A percentile compares a stretch with the other conserved stretches of the same genome.
Conservation (phyloP, 78 protist species). For the Dictyostelium purpureum region DNA sequence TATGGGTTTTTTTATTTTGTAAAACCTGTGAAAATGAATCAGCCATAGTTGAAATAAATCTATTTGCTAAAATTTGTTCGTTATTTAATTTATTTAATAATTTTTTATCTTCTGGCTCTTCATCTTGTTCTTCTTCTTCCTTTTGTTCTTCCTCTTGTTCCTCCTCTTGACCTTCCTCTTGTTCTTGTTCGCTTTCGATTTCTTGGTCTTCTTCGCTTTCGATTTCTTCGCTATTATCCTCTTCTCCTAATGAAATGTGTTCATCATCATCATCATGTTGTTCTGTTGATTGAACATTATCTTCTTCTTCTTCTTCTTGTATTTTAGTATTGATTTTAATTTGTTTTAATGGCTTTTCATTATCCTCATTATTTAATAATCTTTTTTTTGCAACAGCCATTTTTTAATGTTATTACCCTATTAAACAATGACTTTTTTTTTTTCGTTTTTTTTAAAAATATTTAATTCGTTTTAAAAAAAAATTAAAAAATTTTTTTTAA, state of each 20-base stretch:
- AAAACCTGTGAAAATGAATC: not conserved
- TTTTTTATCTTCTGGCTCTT: not conserved
- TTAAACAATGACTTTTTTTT: too few species aligned
- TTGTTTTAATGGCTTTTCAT: not conserved
- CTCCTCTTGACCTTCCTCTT: not conserved
- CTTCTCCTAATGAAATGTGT: not conserved
- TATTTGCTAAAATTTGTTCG: not conserved
- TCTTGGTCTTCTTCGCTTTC: not conserved
- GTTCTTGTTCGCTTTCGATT: not conserved
- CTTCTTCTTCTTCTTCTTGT: not conserved
- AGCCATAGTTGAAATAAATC: slow-evolving; percentile 53
- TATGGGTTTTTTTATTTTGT: not conserved
- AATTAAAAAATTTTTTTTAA: too few species aligned
- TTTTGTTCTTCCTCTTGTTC: not conserved
- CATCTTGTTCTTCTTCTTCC: not conserved
- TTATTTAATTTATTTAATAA: not conserved
- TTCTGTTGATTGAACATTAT: not conserved
- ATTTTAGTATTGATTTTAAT: too few species aligned
- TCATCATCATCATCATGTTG: not conserved
- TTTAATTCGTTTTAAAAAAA: too few species aligned
- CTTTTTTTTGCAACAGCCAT: too few species aligned
- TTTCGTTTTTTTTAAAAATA: too few species aligned
- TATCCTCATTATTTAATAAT: too few species aligned
- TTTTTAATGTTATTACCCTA: too few species aligned
- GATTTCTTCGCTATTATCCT: slow-evolving; percentile 21